Evolutionary conservation across 2,329 filamentous ascomycete genomes (phyloP).

Genomic region (Helicocarpus griseus): DNA sequence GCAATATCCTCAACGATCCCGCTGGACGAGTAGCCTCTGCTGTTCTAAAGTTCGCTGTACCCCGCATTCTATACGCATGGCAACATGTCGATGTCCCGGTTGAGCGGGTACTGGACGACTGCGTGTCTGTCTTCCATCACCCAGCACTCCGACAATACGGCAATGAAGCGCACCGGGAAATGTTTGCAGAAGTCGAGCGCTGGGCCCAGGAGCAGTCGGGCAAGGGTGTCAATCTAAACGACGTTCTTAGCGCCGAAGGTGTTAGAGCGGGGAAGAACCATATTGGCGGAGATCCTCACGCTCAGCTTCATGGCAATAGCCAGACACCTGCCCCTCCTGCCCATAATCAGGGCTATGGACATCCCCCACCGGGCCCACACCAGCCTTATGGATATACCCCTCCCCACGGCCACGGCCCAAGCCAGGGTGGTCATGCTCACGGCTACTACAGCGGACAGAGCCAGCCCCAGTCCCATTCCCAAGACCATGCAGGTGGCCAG

Average conservation of each 20-base stretch:
- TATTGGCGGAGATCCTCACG: constrained; percentile 19
- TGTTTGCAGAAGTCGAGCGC: constrained; percentile 76
- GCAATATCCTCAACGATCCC: constrained; percentile 66
- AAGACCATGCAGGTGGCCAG: constrained; percentile 18
- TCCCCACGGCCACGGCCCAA: background rate
- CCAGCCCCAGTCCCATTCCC: constrained; percentile 3
- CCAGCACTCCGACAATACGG: constrained; percentile 68
- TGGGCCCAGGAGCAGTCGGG: constrained; percentile 67
- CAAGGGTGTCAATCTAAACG: constrained; percentile 57
- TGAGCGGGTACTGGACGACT: constrained; percentile 72
- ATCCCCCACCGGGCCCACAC: background rate
- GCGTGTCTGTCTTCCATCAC: constrained; percentile 80
- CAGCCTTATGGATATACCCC: background rate
- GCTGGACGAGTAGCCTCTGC: constrained; percentile 64
- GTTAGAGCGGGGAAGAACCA: constrained; percentile 81
- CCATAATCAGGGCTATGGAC: background rate
- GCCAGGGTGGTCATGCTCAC: constrained; percentile 8
- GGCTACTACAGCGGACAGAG: constrained; percentile 4
- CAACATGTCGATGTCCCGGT: constrained; percentile 76
- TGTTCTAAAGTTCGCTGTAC: constrained; percentile 77
- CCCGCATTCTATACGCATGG: constrained; percentile 85
- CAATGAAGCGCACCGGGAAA: constrained; percentile 71
- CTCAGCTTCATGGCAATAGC: constrained; percentile 13
- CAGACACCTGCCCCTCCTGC: background rate
- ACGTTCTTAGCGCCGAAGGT: constrained; percentile 69